These are phyloP conservation scores for Ophiobolus disseminans DNA, from an alignment of 2,329 filamentous ascomycete genomes.

Conservation along the genomic window DNA sequence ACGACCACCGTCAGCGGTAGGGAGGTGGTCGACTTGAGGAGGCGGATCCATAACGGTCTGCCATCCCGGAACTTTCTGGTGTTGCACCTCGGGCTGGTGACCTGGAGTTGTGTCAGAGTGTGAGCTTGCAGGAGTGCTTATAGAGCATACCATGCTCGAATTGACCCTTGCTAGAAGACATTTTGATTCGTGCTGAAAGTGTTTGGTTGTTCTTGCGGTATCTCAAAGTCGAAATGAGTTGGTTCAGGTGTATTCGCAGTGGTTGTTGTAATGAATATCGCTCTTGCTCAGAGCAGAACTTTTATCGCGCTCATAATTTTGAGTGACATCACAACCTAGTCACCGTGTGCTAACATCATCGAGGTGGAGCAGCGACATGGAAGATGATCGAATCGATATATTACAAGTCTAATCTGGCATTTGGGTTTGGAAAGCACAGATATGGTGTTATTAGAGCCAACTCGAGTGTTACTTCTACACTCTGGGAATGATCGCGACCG, in stretches of 20 bases:
- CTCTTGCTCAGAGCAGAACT: constrained; percentile 6
- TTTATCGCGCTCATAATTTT: constrained; percentile 26
- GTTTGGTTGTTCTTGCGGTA: background rate
- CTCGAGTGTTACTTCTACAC: background rate
- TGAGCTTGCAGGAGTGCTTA: background rate
- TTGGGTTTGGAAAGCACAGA: too few relatives aligned
- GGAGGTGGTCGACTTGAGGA: constrained; percentile 70
- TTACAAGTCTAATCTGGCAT: too few relatives aligned
- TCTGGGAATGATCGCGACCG: background rate
- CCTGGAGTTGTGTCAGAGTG: constrained; percentile 38
- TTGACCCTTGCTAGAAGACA: constrained; percentile 41
- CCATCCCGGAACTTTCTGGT: constrained; percentile 61
- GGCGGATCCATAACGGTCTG: constrained; percentile 64
- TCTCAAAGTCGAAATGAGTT: background rate
- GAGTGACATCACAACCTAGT: constrained; percentile 25
- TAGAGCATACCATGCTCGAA: constrained; percentile 43
- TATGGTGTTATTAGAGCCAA: too few relatives aligned
- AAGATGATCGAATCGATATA: constrained; percentile 5
- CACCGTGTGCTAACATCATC: background rate
- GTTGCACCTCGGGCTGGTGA: constrained; percentile 56
- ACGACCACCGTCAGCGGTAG: constrained; percentile 70
- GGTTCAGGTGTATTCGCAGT: too few relatives aligned
- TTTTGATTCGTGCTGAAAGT: constrained; percentile 49
- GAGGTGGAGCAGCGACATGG: constrained; percentile 20
- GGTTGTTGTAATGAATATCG: background rate